These are phyloP conservation scores for Torulaspora franciscae DNA, from an alignment of 805 yeast species.

Conservation along the genomic window DNA sequence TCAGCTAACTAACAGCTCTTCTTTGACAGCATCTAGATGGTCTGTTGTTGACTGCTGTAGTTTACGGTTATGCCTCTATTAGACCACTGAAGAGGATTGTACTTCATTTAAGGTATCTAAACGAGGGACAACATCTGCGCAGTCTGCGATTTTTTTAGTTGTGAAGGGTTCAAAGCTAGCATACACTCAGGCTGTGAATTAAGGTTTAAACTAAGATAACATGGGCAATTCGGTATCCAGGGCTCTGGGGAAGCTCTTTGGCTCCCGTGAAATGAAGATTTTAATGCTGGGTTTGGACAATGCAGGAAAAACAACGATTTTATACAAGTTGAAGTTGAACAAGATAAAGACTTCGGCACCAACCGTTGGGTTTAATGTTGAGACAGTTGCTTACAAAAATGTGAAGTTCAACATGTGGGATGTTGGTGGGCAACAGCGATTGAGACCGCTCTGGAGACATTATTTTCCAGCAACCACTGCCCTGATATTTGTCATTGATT, in stretches of 20 bases:
- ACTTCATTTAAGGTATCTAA: too few relatives aligned
- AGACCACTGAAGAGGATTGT: too few relatives aligned
- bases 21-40: too few relatives aligned
- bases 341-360: conserved; percentile 78
- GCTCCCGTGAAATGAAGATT: conserved; percentile 57
- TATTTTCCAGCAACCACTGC: conserved; percentile 93
- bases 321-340: conserved; percentile 76
- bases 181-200: too few relatives aligned
- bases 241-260: conserved; percentile 44
- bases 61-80: too few relatives aligned
- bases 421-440: conserved; percentile 92
- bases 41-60: too few relatives aligned
- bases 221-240: conserved; percentile 37
- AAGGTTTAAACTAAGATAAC: not conserved
- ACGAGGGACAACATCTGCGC: too few relatives aligned
- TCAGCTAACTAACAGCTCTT: too few relatives aligned
- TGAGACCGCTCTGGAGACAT: conserved; percentile 92
- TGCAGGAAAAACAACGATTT: conserved; percentile 87
- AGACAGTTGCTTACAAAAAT: conserved; percentile 75
- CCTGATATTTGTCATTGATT: conserved; percentile 83
- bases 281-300: conserved; percentile 90
- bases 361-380: conserved; percentile 91
- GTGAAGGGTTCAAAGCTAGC: too few relatives aligned
- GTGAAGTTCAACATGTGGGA: conserved; percentile 88
- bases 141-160: too few relatives aligned